Evolutionary conservation across 1,139 yeast species (phyloP).

Genomic region (Meyerozyma guilliermondii): DNA sequence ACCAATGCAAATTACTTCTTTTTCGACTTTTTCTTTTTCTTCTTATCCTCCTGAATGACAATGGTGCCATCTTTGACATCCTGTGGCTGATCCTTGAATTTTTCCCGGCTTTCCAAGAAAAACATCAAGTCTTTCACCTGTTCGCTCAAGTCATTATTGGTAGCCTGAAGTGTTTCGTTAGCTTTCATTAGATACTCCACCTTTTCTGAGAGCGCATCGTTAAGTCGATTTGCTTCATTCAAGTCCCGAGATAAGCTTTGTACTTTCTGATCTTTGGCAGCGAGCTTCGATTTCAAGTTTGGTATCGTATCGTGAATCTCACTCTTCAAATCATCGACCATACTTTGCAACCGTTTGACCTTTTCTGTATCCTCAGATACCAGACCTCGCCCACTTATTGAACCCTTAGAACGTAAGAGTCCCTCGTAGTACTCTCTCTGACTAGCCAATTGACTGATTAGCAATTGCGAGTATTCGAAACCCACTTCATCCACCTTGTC

Average conservation of each 20-base stretch:
- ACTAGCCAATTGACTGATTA: constrained; percentile 80
- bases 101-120: constrained; percentile 67
- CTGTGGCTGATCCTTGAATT: constrained; percentile 63
- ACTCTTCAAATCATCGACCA: constrained; percentile 1
- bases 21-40: constrained; percentile 14
- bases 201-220: constrained; percentile 53
- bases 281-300: constrained; percentile 25
- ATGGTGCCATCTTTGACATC: constrained; percentile 71
- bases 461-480: constrained; percentile 72
- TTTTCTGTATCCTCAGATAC: constrained; percentile 7
- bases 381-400: constrained; percentile 17
- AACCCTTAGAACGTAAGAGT: constrained; percentile 36
- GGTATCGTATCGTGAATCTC: constrained; percentile 23
- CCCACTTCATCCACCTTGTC: constrained; percentile 53
- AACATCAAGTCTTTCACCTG: constrained; percentile 82
- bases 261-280: constrained; percentile 28
- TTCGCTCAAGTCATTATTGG: constrained; percentile 52
- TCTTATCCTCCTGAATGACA: constrained; percentile 29
- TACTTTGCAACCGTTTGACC: not conserved
- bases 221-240: constrained; percentile 37
- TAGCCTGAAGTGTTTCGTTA: constrained; percentile 23
- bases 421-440: constrained; percentile 82
- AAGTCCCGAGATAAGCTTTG: constrained; percentile 24
- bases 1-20: not conserved
- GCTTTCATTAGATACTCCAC: constrained; percentile 43